Evolutionary conservation across 768 basidiomycete genomes (phyloP), one percentile per base, ranked within the genome.

Genomic region (Lentinus brumalis): DNA sequence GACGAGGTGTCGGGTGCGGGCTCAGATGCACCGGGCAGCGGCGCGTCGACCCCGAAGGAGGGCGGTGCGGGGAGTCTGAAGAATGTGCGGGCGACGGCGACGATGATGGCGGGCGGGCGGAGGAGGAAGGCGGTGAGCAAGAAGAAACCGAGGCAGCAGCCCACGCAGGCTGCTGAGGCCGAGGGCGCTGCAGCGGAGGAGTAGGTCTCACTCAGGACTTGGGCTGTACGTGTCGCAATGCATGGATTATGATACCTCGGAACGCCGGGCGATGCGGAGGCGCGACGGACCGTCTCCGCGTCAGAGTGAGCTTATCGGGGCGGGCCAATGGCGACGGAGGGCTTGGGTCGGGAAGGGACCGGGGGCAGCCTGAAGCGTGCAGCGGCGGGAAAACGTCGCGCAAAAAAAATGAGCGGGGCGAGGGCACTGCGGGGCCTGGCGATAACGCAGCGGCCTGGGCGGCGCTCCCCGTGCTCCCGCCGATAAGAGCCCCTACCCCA

Each of bases 51-150:
- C 11, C 76, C 78, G 51, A 41, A 75, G 49, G 67, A 61, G 52
- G 54, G 65, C 60, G 73, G 74, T 49, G 60, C 44, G 47, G 62
- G 64, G 18, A 59, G 53, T 46, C 32, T 45, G 73, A 68, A 47
- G 74, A 67, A 53, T 39, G 70, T 69, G 21, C 73, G 74, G 52
- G 56, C 63, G 4, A 70, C 69, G 8, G 79, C 83, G 11, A 77
- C 81, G 21, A 71, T 74, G 47, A 88, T 81, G 67, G 81, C 83
- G 7, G 88, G 86, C 0, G 87, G 87, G 11, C 85, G 83, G 69
- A 81, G 89, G 70, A 82, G 88, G 63, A 87, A 86, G 70, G 79
- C 74, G 7, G 77, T 79, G 18, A 81, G 74, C 73, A 83, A 77
- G 70, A 80, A 84, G 71, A 83, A 71, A 74, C 56, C 30, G 42